phyloP scores from a whole-genome alignment of 371 early-diverging fungal species.

The Mortierella sp. region DNA sequence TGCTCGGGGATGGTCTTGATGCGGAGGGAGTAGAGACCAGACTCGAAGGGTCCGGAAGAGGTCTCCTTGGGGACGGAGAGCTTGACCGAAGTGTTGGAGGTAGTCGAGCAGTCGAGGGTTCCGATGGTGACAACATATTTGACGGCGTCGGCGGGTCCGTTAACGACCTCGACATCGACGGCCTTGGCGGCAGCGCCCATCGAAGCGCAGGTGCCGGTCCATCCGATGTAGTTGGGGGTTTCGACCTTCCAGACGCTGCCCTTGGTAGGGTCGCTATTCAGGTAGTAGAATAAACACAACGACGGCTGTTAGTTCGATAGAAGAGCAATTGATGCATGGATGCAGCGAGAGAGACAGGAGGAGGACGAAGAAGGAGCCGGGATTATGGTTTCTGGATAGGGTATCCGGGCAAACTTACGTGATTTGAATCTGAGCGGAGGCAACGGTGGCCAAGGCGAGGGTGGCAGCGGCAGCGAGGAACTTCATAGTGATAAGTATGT shows the following conservation, averaged over 20 bases:
- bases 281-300: background rate
- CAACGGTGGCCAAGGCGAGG: constrained; percentile 8
- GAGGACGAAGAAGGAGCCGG: background rate
- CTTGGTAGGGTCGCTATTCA: constrained; percentile 31
- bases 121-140: constrained; percentile 20
- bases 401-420: constrained; percentile 13
- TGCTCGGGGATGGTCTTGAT: constrained; percentile 22
- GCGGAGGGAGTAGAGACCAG: constrained; percentile 27
- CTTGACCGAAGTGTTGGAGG: background rate
- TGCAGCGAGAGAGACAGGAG: background rate
- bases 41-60: background rate
- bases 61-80: constrained; percentile 14
- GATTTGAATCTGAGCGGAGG: constrained; percentile 37
- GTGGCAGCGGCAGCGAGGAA: background rate
- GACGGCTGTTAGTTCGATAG: background rate
- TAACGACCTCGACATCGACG: constrained; percentile 26
- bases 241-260: constrained; percentile 32
- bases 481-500: constrained; percentile 16
- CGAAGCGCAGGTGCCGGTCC: constrained; percentile 27
- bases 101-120: constrained; percentile 24
- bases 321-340: too few relatives aligned
- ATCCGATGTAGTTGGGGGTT: constrained; percentile 4
- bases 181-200: constrained; percentile 13
- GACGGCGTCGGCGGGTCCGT: constrained; percentile 19
- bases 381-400: too few relatives aligned